A percentile compares a stretch with the other conserved stretches of the same genome.
Evolutionary conservation across 2,329 filamentous ascomycete genomes (phyloP).

Genomic region (Clarireedia monteithiana): DNA sequence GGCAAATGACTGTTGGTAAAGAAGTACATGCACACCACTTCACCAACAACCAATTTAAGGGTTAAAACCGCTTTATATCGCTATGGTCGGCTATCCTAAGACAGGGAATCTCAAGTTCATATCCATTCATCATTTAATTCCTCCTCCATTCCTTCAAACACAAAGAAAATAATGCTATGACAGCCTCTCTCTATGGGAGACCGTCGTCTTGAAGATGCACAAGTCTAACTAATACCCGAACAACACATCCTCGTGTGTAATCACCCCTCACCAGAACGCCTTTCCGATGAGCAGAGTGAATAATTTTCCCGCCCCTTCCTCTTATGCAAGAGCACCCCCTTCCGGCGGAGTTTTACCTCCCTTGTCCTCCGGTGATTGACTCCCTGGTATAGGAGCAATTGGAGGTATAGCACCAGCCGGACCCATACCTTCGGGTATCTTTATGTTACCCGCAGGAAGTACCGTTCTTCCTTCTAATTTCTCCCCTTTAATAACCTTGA

Average conservation of each 20-base stretch:
- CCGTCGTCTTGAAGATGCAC: neutral
- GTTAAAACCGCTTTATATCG: constrained; percentile 1
- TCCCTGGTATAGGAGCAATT: constrained; percentile 22
- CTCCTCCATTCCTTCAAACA: neutral
- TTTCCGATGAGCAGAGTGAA: constrained; percentile 14
- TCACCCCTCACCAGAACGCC: constrained; percentile 11
- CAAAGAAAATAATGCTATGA: constrained; percentile 9
- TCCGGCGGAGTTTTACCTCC: constrained; percentile 18
- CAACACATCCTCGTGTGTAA: constrained; percentile 2
- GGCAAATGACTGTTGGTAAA: no score
- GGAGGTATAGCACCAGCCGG: constrained; percentile 14
- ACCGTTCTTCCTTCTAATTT: constrained; percentile 63
- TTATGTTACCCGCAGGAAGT: constrained; percentile 53
- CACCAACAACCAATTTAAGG: neutral
- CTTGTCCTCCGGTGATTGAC: constrained; percentile 12
- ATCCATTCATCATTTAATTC: neutral
- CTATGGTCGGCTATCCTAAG: constrained; percentile 7
- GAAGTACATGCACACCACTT: neutral
- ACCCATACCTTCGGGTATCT: constrained; percentile 45
- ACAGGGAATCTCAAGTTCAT: neutral
- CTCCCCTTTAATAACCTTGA: constrained; percentile 82
- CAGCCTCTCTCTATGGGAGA: neutral
- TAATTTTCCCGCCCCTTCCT: neutral
- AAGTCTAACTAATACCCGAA: neutral
- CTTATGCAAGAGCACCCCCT: constrained; percentile 23